phyloP scores from a whole-genome alignment of 2,329 filamentous ascomycete species.

The Trichoderma oligosporum region DNA sequence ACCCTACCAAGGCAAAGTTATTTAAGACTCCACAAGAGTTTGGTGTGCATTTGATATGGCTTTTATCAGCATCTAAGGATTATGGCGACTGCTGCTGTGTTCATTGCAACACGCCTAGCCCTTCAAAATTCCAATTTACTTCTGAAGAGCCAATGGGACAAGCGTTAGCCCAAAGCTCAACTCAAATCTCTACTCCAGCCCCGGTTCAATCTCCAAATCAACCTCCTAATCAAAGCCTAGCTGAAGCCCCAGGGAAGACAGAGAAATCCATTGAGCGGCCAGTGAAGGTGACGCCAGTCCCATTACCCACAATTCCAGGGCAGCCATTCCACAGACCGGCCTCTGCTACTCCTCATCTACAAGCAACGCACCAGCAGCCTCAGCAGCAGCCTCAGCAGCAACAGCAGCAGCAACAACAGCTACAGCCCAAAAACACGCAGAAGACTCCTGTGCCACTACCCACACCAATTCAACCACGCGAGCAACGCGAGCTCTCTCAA shows the following conservation, averaged over 20 bases:
- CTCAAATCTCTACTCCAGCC: background rate
- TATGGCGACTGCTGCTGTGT: conserved; percentile 50
- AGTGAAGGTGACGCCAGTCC: conserved; percentile 38
- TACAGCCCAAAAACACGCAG: conserved; percentile 8
- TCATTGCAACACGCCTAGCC: conserved; percentile 41
- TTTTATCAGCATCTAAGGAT: conserved; percentile 45
- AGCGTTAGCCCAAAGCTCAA: conserved; percentile 22
- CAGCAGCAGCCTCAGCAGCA: conserved; percentile 19
- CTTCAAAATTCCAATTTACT: conserved; percentile 25
- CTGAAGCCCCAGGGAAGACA: conserved; percentile 21
- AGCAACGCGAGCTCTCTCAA: conserved; percentile 24
- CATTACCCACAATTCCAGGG: conserved; percentile 35
- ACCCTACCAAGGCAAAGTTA: conserved; percentile 45
- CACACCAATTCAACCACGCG: conserved; percentile 23
- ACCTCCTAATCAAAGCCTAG: conserved; percentile 22
- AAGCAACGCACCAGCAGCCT: conserved; percentile 17
- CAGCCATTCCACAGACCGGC: conserved; percentile 34
- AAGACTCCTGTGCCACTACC: conserved; percentile 7
- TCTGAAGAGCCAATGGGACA: conserved; percentile 28
- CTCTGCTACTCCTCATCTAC: conserved; percentile 24
- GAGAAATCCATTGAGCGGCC: conserved; percentile 30
- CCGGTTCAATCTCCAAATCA: background rate
- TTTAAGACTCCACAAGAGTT: conserved; percentile 54
- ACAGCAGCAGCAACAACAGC: conserved; percentile 14
- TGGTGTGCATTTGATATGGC: conserved; percentile 50